These are phyloP conservation scores for Berberis thunbergii DNA, from an alignment of 164 flowering plant genomes.

Conservation along the genomic window DNA sequence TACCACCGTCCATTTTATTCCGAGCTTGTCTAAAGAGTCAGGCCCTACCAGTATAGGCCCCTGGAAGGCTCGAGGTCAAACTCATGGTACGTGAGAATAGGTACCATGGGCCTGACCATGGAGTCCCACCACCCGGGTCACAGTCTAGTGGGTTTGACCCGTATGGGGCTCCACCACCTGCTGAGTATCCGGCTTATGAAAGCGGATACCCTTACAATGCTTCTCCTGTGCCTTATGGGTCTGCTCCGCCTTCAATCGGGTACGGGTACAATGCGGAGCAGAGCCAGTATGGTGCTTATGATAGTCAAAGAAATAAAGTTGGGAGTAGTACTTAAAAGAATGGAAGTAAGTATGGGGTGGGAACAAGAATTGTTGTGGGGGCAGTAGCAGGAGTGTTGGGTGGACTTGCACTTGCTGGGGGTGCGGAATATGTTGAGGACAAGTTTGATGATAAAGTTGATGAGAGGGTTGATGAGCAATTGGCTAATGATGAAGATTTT, in stretches of 20 bases:
- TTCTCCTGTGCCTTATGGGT: no score
- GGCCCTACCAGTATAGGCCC: constrained; percentile 81
- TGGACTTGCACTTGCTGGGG: constrained; percentile 69
- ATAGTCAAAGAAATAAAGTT: constrained; percentile 9
- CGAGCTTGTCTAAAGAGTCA: no score
- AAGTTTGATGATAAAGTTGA: constrained; percentile 53
- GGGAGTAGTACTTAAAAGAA: constrained; percentile 21
- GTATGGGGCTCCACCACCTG: constrained; percentile 14
- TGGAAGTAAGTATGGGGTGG: constrained; percentile 45
- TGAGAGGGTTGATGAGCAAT: constrained; percentile 54
- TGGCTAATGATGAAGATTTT: constrained; percentile 14
- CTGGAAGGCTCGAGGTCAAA: constrained; percentile 53
- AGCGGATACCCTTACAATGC: neutral
- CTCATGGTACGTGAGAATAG: no score
- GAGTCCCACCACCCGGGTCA: constrained; percentile 24
- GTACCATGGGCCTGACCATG: constrained; percentile 35
- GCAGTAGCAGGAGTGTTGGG: constrained; percentile 73
- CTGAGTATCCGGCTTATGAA: neutral
- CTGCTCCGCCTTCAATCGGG: neutral
- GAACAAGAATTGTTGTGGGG: constrained; percentile 83
- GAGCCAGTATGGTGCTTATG: constrained; percentile 3
- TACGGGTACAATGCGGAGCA: neutral
- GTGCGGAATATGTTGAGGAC: constrained; percentile 54
- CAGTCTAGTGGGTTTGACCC: constrained; percentile 10
- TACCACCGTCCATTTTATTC: no score